Evolutionary conservation across 148 eudicot species (phyloP).

Genomic region (Cornus suecica): DNA sequence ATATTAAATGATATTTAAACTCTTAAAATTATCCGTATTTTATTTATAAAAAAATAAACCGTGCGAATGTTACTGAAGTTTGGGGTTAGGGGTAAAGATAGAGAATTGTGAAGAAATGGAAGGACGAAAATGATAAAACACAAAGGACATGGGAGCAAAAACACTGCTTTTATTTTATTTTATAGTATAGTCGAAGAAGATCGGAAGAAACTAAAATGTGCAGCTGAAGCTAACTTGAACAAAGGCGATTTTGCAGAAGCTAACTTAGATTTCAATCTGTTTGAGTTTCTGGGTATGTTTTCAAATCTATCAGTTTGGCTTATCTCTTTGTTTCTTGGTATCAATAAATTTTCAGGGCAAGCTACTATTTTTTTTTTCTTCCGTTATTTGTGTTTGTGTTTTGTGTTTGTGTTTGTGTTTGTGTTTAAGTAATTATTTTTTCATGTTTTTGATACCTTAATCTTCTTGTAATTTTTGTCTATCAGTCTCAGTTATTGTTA

Average conservation of each 20-base stretch:
- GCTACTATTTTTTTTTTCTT: slow-evolving; percentile 7
- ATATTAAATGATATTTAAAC: too few species aligned
- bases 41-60: too few species aligned
- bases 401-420: not conserved
- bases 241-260: slow-evolving; percentile 15
- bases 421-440: not conserved
- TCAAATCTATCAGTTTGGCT: not conserved
- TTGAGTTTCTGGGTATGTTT: slow-evolving; percentile 22
- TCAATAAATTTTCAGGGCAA: slow-evolving; percentile 1
- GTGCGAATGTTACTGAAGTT: too few species aligned
- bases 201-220: not conserved
- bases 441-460: not conserved
- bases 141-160: not conserved
- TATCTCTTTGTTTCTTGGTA: not conserved
- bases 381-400: not conserved
- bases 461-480: not conserved
- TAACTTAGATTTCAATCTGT: not conserved
- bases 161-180: not conserved
- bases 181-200: too few species aligned
- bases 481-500: too few species aligned
- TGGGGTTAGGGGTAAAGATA: not conserved
- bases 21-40: too few species aligned
- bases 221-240: slow-evolving; percentile 1
- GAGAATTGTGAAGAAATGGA: not conserved
- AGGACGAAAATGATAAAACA: not conserved